These are phyloP conservation scores for Chrysoporthe deuterocubensis DNA, from an alignment of 2,329 filamentous ascomycete species.

Conservation along the genomic window DNA sequence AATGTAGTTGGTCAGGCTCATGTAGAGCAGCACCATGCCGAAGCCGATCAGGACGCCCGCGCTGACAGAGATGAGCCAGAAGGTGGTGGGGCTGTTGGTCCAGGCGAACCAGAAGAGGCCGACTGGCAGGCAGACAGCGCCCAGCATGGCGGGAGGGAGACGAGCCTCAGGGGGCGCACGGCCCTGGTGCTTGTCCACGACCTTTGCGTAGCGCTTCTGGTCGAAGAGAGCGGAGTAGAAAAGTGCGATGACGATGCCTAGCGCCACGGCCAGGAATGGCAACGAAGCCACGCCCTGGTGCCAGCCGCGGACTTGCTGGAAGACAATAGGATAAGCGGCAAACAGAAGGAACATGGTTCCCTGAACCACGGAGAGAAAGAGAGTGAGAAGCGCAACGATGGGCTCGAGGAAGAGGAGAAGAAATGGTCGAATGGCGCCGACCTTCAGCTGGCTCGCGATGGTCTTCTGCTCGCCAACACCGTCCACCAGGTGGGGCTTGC, in stretches of 20 bases:
- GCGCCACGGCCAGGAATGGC: slow-evolving; percentile 59
- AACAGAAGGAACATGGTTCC: slow-evolving; percentile 48
- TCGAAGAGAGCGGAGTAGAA: slow-evolving; percentile 47
- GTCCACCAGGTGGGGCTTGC: slow-evolving; percentile 35
- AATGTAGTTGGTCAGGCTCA: slow-evolving; percentile 81
- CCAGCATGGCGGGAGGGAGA: slow-evolving; percentile 59
- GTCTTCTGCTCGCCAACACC: slow-evolving; percentile 38
- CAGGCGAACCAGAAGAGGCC: slow-evolving; percentile 63
- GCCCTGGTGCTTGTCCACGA: slow-evolving; percentile 53
- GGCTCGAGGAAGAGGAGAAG: slow-evolving; percentile 58
- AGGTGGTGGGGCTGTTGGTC: slow-evolving; percentile 49
- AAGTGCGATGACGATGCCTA: slow-evolving; percentile 59
- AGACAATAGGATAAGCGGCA: slow-evolving; percentile 54
- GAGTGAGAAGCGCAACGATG: slow-evolving; percentile 57
- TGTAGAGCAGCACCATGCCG: slow-evolving; percentile 75
- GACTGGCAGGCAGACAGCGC: slow-evolving; percentile 55
- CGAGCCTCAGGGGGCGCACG: slow-evolving; percentile 62
- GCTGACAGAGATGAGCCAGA: slow-evolving; percentile 27
- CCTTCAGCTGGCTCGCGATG: slow-evolving; percentile 56
- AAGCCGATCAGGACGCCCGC: slow-evolving; percentile 69
- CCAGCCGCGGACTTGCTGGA: slow-evolving; percentile 54
- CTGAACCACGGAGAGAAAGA: slow-evolving; percentile 53
- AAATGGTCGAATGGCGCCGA: slow-evolving; percentile 37
- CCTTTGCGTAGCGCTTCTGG: slow-evolving; percentile 45
- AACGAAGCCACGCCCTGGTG: slow-evolving; percentile 53